Evolutionary conservation across 2,329 filamentous ascomycete species (phyloP), one percentile per base, ranked within the genome.

Genomic region (Penicillium sp.): DNA sequence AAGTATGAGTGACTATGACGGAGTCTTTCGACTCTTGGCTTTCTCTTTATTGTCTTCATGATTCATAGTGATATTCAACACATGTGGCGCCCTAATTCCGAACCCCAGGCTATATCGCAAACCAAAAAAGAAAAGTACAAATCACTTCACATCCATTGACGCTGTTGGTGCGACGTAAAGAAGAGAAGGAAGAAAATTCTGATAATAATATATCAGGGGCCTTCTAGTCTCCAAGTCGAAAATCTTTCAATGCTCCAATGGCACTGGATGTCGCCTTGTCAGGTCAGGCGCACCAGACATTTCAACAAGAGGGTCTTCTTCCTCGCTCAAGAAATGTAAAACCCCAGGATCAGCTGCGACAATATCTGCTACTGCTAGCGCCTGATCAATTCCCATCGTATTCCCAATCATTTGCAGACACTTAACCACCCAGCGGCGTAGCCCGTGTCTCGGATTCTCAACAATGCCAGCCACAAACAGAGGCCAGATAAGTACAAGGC

Each of bases 361-460:
- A 13, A 75, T 57, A 23, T 71, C 67, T 23, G 68, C 66, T 48
- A 75, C 53, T 29, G 69, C 69, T 13, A 74, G 51, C 8, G 73
- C 72, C 56, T 74, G 72, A 29, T 74, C 70, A 13, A 76, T 66
- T 1, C 73, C 73, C 61, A 73, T 68, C 3, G 62, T 59, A 36
- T 69, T 58, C 19, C 72, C 71, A 55, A 76, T 70, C 42, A 67
- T 60, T 30, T 61, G 61, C 18, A 74, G 53, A 41, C 68, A 70
- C 6, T 66, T 60, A 0, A 69, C 55, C 10, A 67, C 62, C 73
- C 73, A 76, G 16, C 57, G 58, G 2, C 67, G 69, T 7, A 70
- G 53, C 3, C 63, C 56, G 30, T 68, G 65, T 10, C 47, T 51
- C 4, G 58, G 57, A 3, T 59, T 61, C 47, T 75, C 68, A 6